Base-by-base conservation (phyloP, 139 green algal genomes). In the Micractinium conductrix region DNA sequence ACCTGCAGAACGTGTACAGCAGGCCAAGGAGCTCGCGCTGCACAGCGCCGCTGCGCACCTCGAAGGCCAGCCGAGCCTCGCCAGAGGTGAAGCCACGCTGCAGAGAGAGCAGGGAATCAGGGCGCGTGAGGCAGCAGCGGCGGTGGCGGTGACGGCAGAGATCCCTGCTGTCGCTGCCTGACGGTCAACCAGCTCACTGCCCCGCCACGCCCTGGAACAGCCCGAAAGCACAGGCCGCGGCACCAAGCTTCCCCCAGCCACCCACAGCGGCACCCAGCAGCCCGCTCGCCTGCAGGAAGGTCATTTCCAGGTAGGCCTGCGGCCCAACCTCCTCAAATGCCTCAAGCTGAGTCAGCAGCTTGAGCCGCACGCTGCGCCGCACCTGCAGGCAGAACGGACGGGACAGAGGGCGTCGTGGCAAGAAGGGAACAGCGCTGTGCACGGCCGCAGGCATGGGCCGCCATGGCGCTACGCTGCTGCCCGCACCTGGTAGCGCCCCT, bases 1-100 rank as follows among this genome's bases (percentile, higher is more conserved):
- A 80, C 85, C 65, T 89, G 84, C 82, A 88, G 67, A 93, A 93
- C 3, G 81, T 65, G 74, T 89, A 93, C 21, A 93, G 69, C 33
- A 81, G 75, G 62, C 85, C 85, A 28, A 93, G 55, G 26, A 93
- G 30, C 28, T 92, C 88, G 26, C 74, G 58, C 33, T 85, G 82
- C 38, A 55, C 78, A 4, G 71, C 44, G 21, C 60, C 48, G 19
- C 28, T 80, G 0, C 68, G 37, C 44, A 79, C 78, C 69, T 91
- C 84, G 43, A 87, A 88, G 0, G 81, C 86, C 37, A 88, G 65
- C 55, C 73, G 65, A 28, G 16, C 68, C 68, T 93, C 89, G 5
- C 78, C 85, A 45, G 43, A 71, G 38, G 80, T 88, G 65, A 93
- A 91, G 21, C 79, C 87, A 28, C 75, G 86, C 76, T 82, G 80